Evolutionary conservation across 2,329 filamentous ascomycete species (phyloP), one percentile per base, ranked within the genome.

Genomic region (Talaromyces islandicus): DNA sequence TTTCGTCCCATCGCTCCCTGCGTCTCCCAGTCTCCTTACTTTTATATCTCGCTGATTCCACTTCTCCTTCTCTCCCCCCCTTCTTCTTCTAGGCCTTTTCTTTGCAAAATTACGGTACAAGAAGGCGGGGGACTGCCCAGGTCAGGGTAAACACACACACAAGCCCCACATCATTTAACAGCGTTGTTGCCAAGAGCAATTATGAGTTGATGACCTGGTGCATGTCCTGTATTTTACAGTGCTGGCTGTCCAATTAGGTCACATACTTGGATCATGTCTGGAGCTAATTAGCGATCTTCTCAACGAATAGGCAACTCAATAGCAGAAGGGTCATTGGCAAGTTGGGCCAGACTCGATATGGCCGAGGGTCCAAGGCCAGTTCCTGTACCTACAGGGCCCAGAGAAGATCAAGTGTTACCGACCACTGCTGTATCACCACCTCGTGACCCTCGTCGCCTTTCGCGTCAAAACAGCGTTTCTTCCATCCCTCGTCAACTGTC

Each of bases 401-500:
- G 25, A n/a, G 48, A 52, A 27, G 48, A 29, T 12, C 48, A 25
- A 7, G 14, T 12, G 10, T 10, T 9, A 6, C 27, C 14, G 25
- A n/a, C 10, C 30, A 29, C 24, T n/a, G 10, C 48, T 4, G 27
- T 24, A 17, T 55, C 30, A 3, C 41, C 51, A 29, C 27, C 56
- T n/a, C 59, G 56, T 14, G 59, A 61, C 25, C 59, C 59, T 7
- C 51, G 59, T 25, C 56, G 51, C 17, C 9, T 25, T 51, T 52
- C 56, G 14, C 57, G 32, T 35, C 59, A 41, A 32, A 56, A 61
- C 29, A 61, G 4, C 24, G 17, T 11, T 51, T 21, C 41, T 46
- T 7, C 7, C 30, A 10, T n/a, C 17, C 9, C 56, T 12, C 43
- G n/a, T 46, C n/a, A 46, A 11, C 9, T 24, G 2, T 21, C 43